phyloP scores from a whole-genome alignment of 2,329 filamentous ascomycete genomes.

The Nannizziopsis barbatae region DNA sequence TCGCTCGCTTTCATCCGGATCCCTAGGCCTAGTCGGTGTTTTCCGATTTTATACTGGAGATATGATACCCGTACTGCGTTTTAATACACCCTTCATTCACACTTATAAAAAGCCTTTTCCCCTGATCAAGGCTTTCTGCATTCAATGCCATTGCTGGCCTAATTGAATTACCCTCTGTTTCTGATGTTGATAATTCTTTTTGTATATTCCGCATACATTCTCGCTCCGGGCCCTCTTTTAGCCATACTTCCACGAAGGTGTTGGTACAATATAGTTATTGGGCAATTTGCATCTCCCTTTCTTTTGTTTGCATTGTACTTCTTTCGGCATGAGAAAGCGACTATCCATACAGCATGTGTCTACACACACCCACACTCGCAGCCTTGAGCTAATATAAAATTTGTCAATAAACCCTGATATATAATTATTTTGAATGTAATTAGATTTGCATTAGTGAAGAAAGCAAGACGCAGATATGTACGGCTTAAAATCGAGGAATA shows the following conservation, averaged over 20 bases:
- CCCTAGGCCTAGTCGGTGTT: neutral
- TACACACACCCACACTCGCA: no score
- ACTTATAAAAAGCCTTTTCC: no score
- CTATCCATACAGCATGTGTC: no score
- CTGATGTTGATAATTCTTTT: neutral
- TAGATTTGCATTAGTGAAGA: neutral
- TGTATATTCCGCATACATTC: neutral
- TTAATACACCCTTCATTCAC: slow-evolving; percentile 5
- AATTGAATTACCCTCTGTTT: no score
- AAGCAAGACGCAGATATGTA: neutral
- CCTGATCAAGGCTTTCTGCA: no score
- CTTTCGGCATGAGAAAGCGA: neutral
- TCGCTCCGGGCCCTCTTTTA: neutral
- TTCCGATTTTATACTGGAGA: neutral
- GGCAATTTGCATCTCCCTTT: neutral
- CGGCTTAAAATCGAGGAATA: neutral
- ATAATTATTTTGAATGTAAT: no score
- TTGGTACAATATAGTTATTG: neutral
- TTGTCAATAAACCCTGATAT: neutral
- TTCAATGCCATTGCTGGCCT: no score
- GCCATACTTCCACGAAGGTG: no score
- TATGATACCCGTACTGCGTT: slow-evolving; percentile 8
- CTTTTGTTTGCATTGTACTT: neutral
- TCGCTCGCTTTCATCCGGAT: neutral
- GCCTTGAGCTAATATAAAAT: neutral